These are phyloP conservation scores for Cylindrotheca closterium DNA, from an alignment of 108 stramenopile species.

Conservation along the genomic window DNA sequence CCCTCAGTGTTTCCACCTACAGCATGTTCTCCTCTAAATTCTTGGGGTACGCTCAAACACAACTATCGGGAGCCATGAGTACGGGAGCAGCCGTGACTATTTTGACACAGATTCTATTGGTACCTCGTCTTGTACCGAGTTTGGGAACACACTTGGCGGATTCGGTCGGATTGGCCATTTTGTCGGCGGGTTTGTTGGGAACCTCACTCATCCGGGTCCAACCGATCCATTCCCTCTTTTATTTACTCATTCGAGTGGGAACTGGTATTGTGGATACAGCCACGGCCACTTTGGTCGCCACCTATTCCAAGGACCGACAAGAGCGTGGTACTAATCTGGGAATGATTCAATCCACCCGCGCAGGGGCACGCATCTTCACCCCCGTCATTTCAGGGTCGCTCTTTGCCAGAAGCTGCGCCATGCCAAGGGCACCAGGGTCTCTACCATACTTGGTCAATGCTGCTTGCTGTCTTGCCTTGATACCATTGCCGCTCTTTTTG, in stretches of 20 bases:
- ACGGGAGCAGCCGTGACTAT: slow-evolving; percentile 21
- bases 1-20: slow-evolving; percentile 23
- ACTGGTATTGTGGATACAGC: slow-evolving; percentile 31
- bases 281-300: slow-evolving; percentile 35
- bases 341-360: slow-evolving; percentile 26
- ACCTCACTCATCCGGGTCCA: slow-evolving; percentile 19
- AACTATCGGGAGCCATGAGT: slow-evolving; percentile 21
- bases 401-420: slow-evolving; percentile 22
- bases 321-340: slow-evolving; percentile 25
- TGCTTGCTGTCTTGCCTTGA: neutral
- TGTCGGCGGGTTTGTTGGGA: slow-evolving; percentile 15
- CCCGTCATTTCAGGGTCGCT: slow-evolving; percentile 26
- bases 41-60: slow-evolving; percentile 24
- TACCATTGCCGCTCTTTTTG: neutral
- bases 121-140: slow-evolving; percentile 15
- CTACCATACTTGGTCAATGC: neutral
- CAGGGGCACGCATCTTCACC: slow-evolving; percentile 31
- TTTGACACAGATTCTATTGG: slow-evolving; percentile 16
- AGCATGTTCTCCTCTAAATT: slow-evolving; percentile 33
- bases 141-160: slow-evolving; percentile 15
- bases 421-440: neutral
- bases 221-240: slow-evolving; percentile 25
- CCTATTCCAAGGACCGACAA: slow-evolving; percentile 12
- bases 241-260: slow-evolving; percentile 28
- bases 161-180: slow-evolving; percentile 13